These are phyloP conservation scores for Phytophthora niederhauseri DNA, from an alignment of 352 stramenopile species.

Conservation along the genomic window DNA sequence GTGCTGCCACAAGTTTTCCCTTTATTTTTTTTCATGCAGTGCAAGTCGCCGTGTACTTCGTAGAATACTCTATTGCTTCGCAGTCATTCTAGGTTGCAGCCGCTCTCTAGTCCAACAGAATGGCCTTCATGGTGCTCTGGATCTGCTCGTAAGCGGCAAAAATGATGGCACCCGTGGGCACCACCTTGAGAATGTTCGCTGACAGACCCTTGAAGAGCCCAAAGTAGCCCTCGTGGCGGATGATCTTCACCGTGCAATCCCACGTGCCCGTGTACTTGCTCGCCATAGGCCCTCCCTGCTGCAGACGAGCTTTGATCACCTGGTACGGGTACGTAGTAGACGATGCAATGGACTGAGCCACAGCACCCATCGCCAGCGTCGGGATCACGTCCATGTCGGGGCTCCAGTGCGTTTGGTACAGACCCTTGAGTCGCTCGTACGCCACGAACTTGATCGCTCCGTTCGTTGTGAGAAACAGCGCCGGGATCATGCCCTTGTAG, in stretches of 20 bases:
- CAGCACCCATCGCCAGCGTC: slow-evolving; percentile 77
- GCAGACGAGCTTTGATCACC: slow-evolving; percentile 96
- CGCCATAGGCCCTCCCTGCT: slow-evolving; percentile 87
- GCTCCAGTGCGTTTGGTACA: slow-evolving; percentile 68
- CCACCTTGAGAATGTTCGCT: slow-evolving; percentile 96
- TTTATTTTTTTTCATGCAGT: slow-evolving; percentile 20
- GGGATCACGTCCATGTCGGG: slow-evolving; percentile 72
- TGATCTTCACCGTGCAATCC: slow-evolving; percentile 91
- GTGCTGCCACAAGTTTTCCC: slow-evolving; percentile 19
- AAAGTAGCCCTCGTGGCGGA: slow-evolving; percentile 90
- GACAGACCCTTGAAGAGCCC: slow-evolving; percentile 97
- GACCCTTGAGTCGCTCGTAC: slow-evolving; percentile 75
- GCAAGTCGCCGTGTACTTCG: slow-evolving; percentile 22
- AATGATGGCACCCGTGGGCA: slow-evolving; percentile 96
- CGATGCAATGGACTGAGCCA: slow-evolving; percentile 84
- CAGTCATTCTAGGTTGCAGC: slow-evolving; percentile 8
- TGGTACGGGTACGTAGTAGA: slow-evolving; percentile 96
- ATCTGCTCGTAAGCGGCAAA: slow-evolving; percentile 90
- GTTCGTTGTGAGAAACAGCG: slow-evolving; percentile 96
- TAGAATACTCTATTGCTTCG: slow-evolving; percentile 36
- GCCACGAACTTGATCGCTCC: slow-evolving; percentile 96
- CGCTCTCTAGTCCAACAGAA: slow-evolving; percentile 54
- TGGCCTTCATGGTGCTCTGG: slow-evolving; percentile 52
- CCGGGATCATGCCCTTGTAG: slow-evolving; percentile 96
- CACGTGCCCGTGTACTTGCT: slow-evolving; percentile 92